A percentile compares a stretch with the other conserved stretches of the same genome.
Evolutionary conservation across 805 yeast species (phyloP).

Genomic region (Groenewaldozyma tartarivorans): DNA sequence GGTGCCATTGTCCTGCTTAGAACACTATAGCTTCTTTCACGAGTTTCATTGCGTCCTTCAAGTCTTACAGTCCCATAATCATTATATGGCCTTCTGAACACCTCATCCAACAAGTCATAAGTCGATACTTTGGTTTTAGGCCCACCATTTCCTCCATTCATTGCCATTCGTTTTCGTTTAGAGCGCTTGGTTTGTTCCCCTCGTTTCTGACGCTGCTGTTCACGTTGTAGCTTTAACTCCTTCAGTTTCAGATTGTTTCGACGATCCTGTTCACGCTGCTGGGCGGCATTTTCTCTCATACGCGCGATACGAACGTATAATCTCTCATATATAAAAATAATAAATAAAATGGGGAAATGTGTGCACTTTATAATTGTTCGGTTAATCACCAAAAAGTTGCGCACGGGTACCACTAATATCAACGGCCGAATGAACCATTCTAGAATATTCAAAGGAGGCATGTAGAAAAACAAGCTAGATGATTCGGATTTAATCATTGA

Average conservation of each 20-base stretch:
- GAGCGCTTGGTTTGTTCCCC: conserved; percentile 3
- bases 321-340: conserved; percentile 27
- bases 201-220: not conserved
- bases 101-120: conserved; percentile 23
- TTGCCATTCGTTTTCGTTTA: conserved; percentile 2
- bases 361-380: conserved; percentile 28
- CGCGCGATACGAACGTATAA: conserved; percentile 13
- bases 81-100: conserved; percentile 22
- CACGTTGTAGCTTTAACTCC: not conserved
- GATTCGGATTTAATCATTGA: conserved; percentile 30
- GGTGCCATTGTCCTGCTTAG: not conserved
- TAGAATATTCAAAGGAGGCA: conserved; percentile 29
- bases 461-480: conserved; percentile 27
- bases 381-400: conserved; percentile 24
- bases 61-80: conserved; percentile 19
- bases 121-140: conserved; percentile 17
- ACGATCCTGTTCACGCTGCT: conserved; percentile 6
- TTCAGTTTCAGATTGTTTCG: not conserved
- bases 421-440: conserved; percentile 26
- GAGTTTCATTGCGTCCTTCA: conserved; percentile 3
- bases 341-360: conserved; percentile 28
- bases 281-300: conserved; percentile 1
- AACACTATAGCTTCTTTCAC: not conserved
- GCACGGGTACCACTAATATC: conserved; percentile 24
- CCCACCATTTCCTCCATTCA: not conserved